A percentile compares a stretch with the other conserved stretches of the same genome.
phyloP scores from a whole-genome alignment of 1,284 basidiomycete species.

The Trichosporon asahii region DNA sequence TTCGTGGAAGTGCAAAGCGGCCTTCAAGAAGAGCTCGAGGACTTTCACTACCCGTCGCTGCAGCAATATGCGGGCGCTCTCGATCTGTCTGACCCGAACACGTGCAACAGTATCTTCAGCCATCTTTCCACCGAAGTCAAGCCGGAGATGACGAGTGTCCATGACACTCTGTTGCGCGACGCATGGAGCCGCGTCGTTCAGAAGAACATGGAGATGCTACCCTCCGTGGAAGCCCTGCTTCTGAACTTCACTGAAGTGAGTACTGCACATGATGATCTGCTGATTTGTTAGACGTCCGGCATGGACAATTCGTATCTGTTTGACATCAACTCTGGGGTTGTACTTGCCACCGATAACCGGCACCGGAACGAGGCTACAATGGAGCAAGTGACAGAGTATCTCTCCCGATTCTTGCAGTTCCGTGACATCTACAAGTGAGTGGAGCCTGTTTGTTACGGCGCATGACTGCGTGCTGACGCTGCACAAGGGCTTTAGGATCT shows the following conservation, averaged over 20 bases:
- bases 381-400: conserved; percentile 83
- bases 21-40: conserved; percentile 73
- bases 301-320: conserved; percentile 91
- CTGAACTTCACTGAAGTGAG: conserved; percentile 51
- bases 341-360: conserved; percentile 75
- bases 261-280: neutral
- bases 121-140: conserved; percentile 48
- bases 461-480: neutral
- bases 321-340: conserved; percentile 78
- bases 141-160: conserved; percentile 57
- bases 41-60: conserved; percentile 56
- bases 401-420: conserved; percentile 82
- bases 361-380: conserved; percentile 68
- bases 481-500: neutral
- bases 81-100: conserved; percentile 41
- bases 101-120: conserved; percentile 39
- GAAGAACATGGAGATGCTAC: conserved; percentile 54
- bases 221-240: conserved; percentile 53
- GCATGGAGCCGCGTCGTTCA: conserved; percentile 57
- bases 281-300: conserved; percentile 65
- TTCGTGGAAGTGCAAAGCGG: conserved; percentile 81
- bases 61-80: conserved; percentile 30
- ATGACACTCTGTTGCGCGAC: conserved; percentile 56
- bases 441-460: too few relatives aligned
- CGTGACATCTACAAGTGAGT: conserved; percentile 64